Evolutionary conservation across 108 stramenopile genomes (phyloP).

Genomic region (Nitzschia palea): DNA sequence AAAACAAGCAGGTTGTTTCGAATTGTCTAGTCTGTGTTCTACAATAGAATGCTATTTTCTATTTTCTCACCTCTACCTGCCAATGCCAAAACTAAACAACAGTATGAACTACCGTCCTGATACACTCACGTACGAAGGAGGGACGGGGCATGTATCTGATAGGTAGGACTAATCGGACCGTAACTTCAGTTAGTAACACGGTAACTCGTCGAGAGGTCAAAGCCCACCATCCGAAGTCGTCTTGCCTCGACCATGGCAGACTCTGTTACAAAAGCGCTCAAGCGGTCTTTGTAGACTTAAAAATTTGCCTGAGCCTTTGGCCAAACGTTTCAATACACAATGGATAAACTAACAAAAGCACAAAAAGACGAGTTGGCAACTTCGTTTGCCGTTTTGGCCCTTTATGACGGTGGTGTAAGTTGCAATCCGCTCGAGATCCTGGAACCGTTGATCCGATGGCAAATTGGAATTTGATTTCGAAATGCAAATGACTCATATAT

Average conservation of each 20-base stretch:
- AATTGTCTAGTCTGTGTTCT: too few species aligned
- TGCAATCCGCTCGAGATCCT: neutral
- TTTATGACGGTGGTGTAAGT: conserved; percentile 92
- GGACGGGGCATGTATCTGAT: too few species aligned
- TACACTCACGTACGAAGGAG: too few species aligned
- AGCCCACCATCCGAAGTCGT: neutral
- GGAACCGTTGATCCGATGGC: neutral
- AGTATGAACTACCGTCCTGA: too few species aligned
- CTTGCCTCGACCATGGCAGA: neutral
- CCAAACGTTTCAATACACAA: conserved; percentile 39
- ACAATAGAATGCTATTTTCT: too few species aligned
- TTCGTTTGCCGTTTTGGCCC: conserved; percentile 89
- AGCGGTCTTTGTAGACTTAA: conserved; percentile 46
- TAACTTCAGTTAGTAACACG: neutral
- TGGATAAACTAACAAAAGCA: conserved; percentile 83
- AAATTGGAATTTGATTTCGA: neutral
- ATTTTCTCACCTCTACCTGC: too few species aligned
- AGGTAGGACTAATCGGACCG: neutral
- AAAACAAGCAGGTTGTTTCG: too few species aligned
- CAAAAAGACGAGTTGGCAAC: conserved; percentile 94
- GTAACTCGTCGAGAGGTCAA: too few species aligned
- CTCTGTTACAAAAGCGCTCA: conserved; percentile 20
- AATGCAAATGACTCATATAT: neutral
- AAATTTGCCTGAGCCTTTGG: conserved; percentile 47
- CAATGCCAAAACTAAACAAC: too few species aligned